Conservation (phyloP, 148 eudicot species). For the Spergularia bocconei region DNA sequence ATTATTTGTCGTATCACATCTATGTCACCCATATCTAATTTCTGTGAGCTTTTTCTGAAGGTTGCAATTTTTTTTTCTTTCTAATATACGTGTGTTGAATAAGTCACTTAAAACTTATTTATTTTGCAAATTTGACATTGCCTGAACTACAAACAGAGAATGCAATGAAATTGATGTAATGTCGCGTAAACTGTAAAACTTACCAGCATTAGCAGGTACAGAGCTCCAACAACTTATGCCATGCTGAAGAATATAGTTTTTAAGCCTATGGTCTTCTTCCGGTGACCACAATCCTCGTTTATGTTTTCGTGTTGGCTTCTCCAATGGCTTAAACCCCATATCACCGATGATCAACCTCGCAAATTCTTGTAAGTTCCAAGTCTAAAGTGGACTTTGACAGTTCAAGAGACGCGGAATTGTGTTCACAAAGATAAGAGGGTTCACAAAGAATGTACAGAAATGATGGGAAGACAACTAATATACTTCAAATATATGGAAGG, state of each 20-base stretch:
- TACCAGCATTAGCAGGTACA: slow-evolving; percentile 71
- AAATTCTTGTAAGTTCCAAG: no score
- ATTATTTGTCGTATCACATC: no score
- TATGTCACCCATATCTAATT: no score
- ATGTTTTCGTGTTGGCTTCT: slow-evolving; percentile 47
- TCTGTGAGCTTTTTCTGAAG: no score
- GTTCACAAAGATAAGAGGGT: background rate
- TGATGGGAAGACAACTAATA: slow-evolving; percentile 7
- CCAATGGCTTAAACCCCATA: slow-evolving; percentile 40
- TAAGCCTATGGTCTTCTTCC: slow-evolving; percentile 75
- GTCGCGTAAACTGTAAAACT: slow-evolving; percentile 6
- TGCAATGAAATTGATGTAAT: background rate
- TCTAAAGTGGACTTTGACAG: background rate
- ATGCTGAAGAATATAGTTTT: slow-evolving; percentile 47
- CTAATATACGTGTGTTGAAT: no score
- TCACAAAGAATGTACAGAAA: background rate
- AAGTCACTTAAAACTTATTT: no score
- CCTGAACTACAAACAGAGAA: no score
- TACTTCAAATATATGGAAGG: slow-evolving; percentile 27
- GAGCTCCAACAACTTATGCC: slow-evolving; percentile 91
- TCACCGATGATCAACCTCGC: background rate
- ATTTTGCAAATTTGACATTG: no score
- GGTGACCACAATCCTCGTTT: slow-evolving; percentile 94
- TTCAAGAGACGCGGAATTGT: background rate
- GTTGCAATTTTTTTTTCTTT: no score